Evolutionary conservation across 1,284 basidiomycete genomes (phyloP).

Genomic region (Ceratobasidium sp.): DNA sequence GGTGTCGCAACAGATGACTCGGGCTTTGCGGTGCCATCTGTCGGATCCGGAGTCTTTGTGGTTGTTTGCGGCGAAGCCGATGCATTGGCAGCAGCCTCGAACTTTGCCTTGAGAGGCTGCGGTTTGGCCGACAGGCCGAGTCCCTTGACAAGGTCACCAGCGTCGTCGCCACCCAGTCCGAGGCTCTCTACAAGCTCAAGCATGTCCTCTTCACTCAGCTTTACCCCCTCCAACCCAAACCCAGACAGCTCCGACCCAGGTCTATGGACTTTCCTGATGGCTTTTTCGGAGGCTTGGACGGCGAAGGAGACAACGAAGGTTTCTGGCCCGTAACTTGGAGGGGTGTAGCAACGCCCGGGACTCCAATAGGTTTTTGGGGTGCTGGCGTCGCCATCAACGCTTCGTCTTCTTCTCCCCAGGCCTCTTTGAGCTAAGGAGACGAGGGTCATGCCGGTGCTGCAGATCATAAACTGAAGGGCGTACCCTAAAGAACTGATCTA

Average conservation of each 20-base stretch:
- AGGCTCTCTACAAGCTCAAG: conserved; percentile 70
- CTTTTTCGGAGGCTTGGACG: conserved; percentile 48
- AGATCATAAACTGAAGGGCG: not conserved
- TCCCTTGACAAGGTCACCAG: conserved; percentile 70
- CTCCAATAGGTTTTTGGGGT: conserved; percentile 68
- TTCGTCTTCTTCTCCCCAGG: conserved; percentile 65
- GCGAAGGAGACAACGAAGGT: conserved; percentile 60
- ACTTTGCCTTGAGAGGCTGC: conserved; percentile 6
- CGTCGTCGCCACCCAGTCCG: conserved; percentile 74
- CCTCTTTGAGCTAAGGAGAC: conserved; percentile 60
- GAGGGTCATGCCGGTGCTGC: not conserved
- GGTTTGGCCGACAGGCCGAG: conserved; percentile 47
- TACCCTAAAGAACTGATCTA: conserved; percentile 68
- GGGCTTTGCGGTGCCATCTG: not conserved
- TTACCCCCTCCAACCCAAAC: conserved; percentile 72
- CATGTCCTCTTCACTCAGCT: conserved; percentile 76
- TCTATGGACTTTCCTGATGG: conserved; percentile 65
- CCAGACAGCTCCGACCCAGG: conserved; percentile 69
- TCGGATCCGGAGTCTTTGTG: not conserved
- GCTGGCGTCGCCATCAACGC: conserved; percentile 55
- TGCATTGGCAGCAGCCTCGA: conserved; percentile 17
- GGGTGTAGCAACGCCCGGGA: conserved; percentile 75
- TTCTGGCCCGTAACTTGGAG: conserved; percentile 75
- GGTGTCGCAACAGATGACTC: not conserved
- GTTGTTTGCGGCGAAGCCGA: conserved; percentile 1